Evolutionary conservation across 768 basidiomycete genomes (phyloP).

Genomic region (Trametes gibbosa): DNA sequence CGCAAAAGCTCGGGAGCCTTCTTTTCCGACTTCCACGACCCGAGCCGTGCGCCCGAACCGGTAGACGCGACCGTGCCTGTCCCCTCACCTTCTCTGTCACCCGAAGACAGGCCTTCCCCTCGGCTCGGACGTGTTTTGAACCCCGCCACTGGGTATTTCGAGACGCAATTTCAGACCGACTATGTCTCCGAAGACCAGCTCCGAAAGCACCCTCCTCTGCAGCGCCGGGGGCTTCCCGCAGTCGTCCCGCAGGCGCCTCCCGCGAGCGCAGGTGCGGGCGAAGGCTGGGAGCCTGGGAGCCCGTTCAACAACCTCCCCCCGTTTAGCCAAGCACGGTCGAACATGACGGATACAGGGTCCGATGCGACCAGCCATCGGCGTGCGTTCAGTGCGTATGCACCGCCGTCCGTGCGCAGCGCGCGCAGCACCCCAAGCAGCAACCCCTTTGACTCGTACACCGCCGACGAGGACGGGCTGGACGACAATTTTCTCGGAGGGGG

Average conservation of each 20-base stretch:
- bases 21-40: slow-evolving; percentile 37
- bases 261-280: slow-evolving; percentile 15
- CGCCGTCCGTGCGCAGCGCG: slow-evolving; percentile 10
- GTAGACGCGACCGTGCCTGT: not conserved
- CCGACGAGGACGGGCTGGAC: slow-evolving; percentile 5
- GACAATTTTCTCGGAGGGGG: slow-evolving; percentile 16
- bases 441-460: slow-evolving; percentile 22
- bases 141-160: slow-evolving; percentile 32
- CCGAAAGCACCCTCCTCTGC: slow-evolving; percentile 21
- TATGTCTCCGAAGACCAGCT: slow-evolving; percentile 33
- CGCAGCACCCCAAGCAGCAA: not conserved
- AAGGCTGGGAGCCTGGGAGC: slow-evolving; percentile 33
- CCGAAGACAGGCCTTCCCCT: slow-evolving; percentile 20
- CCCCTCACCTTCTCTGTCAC: slow-evolving; percentile 2
- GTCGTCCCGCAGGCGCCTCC: not conserved
- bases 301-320: slow-evolving; percentile 37
- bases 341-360: slow-evolving; percentile 28
- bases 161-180: slow-evolving; percentile 47
- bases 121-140: slow-evolving; percentile 21
- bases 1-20: slow-evolving; percentile 52
- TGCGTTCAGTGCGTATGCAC: slow-evolving; percentile 32
- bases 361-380: slow-evolving; percentile 33
- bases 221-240: slow-evolving; percentile 1
- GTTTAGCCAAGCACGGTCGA: slow-evolving; percentile 32
- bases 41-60: slow-evolving; percentile 16